Percentiles rank a stretch among this genome's conserved stretches.
Conservation (phyloP, 495 filamentous ascomycete species). For the Symbiotaphrina buchneri region DNA sequence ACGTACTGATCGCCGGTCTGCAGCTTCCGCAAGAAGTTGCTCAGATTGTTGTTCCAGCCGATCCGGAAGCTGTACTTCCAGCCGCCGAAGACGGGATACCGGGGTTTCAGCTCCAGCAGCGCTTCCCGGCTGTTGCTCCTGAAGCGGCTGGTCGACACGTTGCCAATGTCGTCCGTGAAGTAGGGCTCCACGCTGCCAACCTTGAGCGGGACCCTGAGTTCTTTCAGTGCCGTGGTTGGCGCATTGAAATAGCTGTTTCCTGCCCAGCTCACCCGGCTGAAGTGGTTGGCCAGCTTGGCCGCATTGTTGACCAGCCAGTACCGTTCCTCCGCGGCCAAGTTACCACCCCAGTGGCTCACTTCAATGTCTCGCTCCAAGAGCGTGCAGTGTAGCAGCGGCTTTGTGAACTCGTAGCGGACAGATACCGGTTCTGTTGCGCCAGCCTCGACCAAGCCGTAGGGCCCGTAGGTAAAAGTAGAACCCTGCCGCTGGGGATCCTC, state of each 20-base stretch:
- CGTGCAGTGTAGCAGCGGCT: constrained; percentile 57
- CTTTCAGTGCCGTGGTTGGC: constrained; percentile 52
- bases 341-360: constrained; percentile 94
- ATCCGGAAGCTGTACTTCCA: constrained; percentile 96
- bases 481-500: constrained; percentile 68
- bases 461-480: constrained; percentile 74
- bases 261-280: constrained; percentile 70
- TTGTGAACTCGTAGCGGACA: constrained; percentile 90
- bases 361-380: constrained; percentile 75
- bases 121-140: constrained; percentile 58
- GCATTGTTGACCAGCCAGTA: constrained; percentile 76
- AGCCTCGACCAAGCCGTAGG: constrained; percentile 56
- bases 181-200: constrained; percentile 66
- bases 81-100: constrained; percentile 83
- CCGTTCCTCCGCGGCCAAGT: constrained; percentile 80
- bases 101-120: constrained; percentile 68
- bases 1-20: constrained; percentile 42
- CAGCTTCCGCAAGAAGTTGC: constrained; percentile 43
- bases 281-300: constrained; percentile 62
- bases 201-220: constrained; percentile 56
- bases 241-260: constrained; percentile 55
- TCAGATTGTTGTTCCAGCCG: constrained; percentile 78
- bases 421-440: constrained; percentile 38
- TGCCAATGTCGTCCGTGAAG: constrained; percentile 92
- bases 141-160: constrained; percentile 85